A percentile compares a stretch with the other conserved stretches of the same genome.
Evolutionary conservation across 73 alveolate species (phyloP).

Genomic region (Paramecium sexaurelia): DNA sequence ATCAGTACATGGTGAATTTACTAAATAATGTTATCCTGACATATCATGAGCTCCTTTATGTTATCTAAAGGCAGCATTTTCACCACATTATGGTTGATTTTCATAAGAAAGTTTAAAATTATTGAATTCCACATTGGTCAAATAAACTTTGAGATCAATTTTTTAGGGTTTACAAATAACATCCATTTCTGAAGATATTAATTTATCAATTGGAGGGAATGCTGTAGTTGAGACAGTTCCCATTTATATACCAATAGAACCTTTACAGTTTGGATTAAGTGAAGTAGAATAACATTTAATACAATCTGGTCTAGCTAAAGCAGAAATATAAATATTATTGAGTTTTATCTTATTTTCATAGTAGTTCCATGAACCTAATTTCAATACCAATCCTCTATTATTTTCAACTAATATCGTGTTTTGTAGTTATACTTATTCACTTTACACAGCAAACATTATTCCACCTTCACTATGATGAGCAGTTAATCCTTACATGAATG

Average conservation of each 20-base stretch:
- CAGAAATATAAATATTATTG: background rate
- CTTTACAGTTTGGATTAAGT: background rate
- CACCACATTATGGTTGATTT: background rate
- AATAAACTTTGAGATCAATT: conserved; percentile 28
- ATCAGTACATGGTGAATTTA: conserved; percentile 21
- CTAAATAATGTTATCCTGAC: conserved; percentile 48
- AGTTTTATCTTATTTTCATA: conserved; percentile 27
- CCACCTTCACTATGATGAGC: conserved; percentile 23
- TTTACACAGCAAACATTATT: background rate
- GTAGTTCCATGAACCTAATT: background rate
- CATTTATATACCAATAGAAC: background rate
- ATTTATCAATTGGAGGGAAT: background rate
- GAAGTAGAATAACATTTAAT: background rate
- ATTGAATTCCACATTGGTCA: conserved; percentile 47
- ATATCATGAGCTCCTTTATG: conserved; percentile 58
- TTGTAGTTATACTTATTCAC: background rate
- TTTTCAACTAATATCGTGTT: background rate
- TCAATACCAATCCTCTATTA: background rate
- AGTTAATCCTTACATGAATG: background rate
- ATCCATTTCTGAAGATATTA: background rate
- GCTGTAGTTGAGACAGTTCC: conserved; percentile 28
- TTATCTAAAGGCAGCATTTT: conserved; percentile 41
- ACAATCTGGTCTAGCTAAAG: conserved; percentile 40
- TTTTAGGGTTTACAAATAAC: background rate
- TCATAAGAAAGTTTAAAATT: conserved; percentile 32